Base-by-base conservation (phyloP, 441 rosid species). In the Manihot esculenta region DNA sequence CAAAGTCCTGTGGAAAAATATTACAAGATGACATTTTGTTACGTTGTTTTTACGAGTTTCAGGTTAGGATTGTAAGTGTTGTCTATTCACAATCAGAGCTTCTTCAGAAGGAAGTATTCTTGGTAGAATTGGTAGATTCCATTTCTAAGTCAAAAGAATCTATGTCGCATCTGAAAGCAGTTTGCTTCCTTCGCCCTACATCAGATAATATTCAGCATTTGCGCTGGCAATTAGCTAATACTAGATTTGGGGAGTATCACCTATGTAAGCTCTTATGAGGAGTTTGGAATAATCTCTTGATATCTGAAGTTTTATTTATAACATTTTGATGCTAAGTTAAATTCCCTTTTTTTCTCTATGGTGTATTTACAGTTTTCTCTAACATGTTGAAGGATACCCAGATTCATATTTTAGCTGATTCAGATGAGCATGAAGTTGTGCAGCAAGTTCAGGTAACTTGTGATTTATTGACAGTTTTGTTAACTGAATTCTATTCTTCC, bases 61-160 rank as follows among this genome's bases (percentile, higher is more conserved):
- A 92, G 99, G 96, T 94, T 72, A 89, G 97, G 71, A 79, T 85
- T 72, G 94, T 94, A 30, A 94, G 97, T 76, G 94, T 90, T 64
- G 97, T 74, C 57, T 94, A 94, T 74, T 89, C 99, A n/a, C 97
- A 94, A 78, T 92, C 99, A 14, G 97, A 94, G 71, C 86, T 94
- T 50, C 99, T 94, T 48, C 93, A 88, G 81, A 92, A 94, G 74
- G 99, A 94, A 78, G 99, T 92, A 3, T 94, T 90, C 77, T 77
- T 92, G 70, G 97, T 94, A 35, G 99, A 94, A 84, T 68, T 90
- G 80, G 88, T 94, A n/a, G 97, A 89, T 69, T 88, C 97, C 51
- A 88, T 94, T 72, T 83, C 94, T 50, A 87, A 76, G 54, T 92
- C 99, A 0, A 88, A 62, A 74, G 97, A 94, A 78, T 83, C 96